Base-by-base conservation (phyloP, 768 basidiomycete species). In the Leccinum ochraceum region DNA sequence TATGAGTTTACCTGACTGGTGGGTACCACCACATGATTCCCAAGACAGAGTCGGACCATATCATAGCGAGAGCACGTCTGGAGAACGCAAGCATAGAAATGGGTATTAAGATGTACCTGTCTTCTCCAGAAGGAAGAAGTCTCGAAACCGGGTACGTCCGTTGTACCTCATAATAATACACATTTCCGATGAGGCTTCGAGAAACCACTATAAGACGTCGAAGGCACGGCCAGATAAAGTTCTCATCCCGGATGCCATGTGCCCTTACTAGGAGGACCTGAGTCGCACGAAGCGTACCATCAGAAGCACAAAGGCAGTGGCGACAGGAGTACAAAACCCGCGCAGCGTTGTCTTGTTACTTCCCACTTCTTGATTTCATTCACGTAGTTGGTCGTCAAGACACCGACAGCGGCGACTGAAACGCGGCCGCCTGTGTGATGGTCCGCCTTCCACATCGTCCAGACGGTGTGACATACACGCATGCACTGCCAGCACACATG, bases 331-430 rank as follows among this genome's bases (percentile, higher is more conserved):
- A 57, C 50, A 32, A 16, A 13, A 24, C 30, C 28, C 39, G 10
- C 39, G 39, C 26, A 11, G 6, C 24, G 42, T 24, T 13, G 30
- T 22, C 42, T 53, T 34, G 34, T n/a, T 44, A 44, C 42, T 11
- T 13, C n/a, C 24, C 4, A n/a, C 64, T 64, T 66, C 59, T 6
- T 53, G 54, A 34, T 53, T 53, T 64, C 63, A 53, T 53, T 20
- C 13, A 44, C n/a, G 34, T 44, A 44, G 9, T 44, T 42, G 54
- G 24, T 53, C 17, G 58, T n/a, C 58, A 61, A 44, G 63, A 56
- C 37, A 30, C 54, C 37, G 22, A 32, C 42, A 44, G 42, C 49
- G 57, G 58, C 22, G 26, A 54, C 16, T 54, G 17, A 39, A 36
- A 46, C 13, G 20, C 26, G 50, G 28, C 24, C 16, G 3, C 30